phyloP scores from a whole-genome alignment of 495 filamentous ascomycete genomes.

The Aspergillus coremiiformis region DNA sequence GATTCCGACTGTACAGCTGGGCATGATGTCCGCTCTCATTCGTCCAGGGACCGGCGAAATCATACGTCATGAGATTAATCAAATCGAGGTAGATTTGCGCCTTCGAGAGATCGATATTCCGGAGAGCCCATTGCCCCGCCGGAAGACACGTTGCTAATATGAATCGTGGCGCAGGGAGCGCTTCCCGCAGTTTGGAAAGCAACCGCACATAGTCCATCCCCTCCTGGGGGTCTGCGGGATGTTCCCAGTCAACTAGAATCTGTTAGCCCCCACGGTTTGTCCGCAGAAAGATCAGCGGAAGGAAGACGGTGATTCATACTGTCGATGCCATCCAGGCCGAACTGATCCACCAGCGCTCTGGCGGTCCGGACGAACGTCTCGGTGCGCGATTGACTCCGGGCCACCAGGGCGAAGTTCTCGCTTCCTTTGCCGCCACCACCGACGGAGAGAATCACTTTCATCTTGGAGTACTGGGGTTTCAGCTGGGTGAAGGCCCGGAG shows the following conservation, averaged over 20 bases:
- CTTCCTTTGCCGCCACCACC: constrained; percentile 75
- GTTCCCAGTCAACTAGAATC: constrained; percentile 92
- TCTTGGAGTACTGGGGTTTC: constrained; percentile 65
- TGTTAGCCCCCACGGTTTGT: too few species aligned
- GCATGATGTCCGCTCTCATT: constrained; percentile 66
- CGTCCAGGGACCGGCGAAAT: constrained; percentile 79
- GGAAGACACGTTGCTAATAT: constrained; percentile 75
- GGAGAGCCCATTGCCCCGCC: constrained; percentile 65
- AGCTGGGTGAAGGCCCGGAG: constrained; percentile 66
- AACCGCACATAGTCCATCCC: constrained; percentile 68
- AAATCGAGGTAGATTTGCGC: constrained; percentile 64
- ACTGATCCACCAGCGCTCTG: constrained; percentile 61
- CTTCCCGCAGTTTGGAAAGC: constrained; percentile 58
- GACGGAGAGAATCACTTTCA: constrained; percentile 79
- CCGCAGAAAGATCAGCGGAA: not conserved
- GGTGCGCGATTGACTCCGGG: constrained; percentile 49
- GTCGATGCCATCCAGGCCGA: constrained; percentile 79
- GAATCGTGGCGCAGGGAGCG: constrained; percentile 66
- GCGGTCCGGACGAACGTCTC: constrained; percentile 71
- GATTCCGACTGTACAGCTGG: constrained; percentile 57
- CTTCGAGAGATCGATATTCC: constrained; percentile 64
- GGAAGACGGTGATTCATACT: constrained; percentile 39
- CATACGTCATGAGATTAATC: constrained; percentile 80
- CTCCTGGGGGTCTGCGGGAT: constrained; percentile 61
- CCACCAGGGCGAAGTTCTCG: constrained; percentile 68